Conservation (phyloP, 2,329 filamentous ascomycete species). For the Cladosporium austrohemisphaericum region DNA sequence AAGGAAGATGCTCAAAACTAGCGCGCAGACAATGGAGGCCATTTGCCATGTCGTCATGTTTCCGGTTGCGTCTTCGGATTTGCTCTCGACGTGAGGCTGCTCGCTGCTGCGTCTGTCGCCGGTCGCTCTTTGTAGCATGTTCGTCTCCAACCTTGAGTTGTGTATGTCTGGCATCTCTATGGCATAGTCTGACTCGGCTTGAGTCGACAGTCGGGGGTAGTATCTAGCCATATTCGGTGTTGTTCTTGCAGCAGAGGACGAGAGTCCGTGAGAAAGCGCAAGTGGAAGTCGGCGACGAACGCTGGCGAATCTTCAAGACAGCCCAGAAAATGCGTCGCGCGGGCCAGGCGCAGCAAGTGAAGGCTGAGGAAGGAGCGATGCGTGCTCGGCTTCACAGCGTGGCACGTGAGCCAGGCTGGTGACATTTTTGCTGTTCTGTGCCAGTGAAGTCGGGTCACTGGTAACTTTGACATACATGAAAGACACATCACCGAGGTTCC, state of each 20-base stretch:
- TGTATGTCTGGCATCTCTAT: conserved; percentile 7
- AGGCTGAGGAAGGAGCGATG: conserved; percentile 1
- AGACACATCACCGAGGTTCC: not conserved
- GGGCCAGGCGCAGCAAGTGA: not conserved
- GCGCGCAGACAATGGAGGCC: conserved; percentile 6
- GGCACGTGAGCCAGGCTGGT: not conserved
- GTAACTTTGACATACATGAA: not conserved
- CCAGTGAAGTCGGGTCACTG: not conserved
- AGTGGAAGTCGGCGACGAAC: not conserved
- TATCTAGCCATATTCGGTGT: not conserved
- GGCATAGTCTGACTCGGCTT: not conserved
- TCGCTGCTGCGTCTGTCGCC: not conserved
- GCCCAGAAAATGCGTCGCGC: not conserved
- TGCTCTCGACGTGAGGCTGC: not conserved
- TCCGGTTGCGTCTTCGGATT: not conserved
- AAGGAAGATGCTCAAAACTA: conserved; percentile 27
- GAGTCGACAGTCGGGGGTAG: not conserved
- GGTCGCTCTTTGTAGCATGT: not conserved
- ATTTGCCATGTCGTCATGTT: conserved; percentile 4
- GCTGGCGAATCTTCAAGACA: not conserved
- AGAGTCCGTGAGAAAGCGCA: not conserved
- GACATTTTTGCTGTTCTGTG: not conserved
- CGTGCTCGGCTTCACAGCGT: not conserved
- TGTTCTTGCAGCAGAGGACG: not conserved
- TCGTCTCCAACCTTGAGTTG: not conserved